Percentiles rank a stretch among this genome's conserved stretches.
These are phyloP conservation scores for Tricholoma bakamatsutake DNA, from an alignment of 768 basidiomycete species.

Conservation along the genomic window DNA sequence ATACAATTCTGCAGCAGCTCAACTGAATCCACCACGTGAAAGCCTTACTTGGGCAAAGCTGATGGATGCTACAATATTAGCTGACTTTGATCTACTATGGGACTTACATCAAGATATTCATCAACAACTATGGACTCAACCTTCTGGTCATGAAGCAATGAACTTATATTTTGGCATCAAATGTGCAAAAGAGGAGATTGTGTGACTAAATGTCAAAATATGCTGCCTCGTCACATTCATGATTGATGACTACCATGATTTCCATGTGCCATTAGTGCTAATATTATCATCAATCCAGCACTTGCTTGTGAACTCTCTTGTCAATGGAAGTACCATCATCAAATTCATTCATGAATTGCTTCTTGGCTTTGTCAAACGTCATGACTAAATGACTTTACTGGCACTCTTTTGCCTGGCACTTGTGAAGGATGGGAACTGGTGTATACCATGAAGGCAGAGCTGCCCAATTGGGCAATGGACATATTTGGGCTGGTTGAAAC, in stretches of 20 bases:
- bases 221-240: too few species aligned
- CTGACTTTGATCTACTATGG: conserved; percentile 2
- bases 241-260: background rate
- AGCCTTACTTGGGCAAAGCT: background rate
- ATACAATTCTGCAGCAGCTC: conserved; percentile 25
- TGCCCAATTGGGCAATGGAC: background rate
- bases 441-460: background rate
- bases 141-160: background rate
- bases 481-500: background rate
- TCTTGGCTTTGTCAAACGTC: background rate
- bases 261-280: background rate
- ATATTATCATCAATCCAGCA: background rate
- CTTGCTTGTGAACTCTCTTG: background rate
- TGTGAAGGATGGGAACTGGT: background rate
- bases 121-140: conserved; percentile 1
- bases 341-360: background rate
- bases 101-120: background rate
- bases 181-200: background rate
- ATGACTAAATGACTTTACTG: background rate
- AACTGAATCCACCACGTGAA: background rate
- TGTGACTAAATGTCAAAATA: background rate
- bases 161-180: background rate
- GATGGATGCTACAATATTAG: background rate
- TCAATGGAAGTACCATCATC: background rate
- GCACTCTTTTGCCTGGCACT: background rate